phyloP scores from a whole-genome alignment of 805 yeast genomes.

The Lipomyces kockii region DNA sequence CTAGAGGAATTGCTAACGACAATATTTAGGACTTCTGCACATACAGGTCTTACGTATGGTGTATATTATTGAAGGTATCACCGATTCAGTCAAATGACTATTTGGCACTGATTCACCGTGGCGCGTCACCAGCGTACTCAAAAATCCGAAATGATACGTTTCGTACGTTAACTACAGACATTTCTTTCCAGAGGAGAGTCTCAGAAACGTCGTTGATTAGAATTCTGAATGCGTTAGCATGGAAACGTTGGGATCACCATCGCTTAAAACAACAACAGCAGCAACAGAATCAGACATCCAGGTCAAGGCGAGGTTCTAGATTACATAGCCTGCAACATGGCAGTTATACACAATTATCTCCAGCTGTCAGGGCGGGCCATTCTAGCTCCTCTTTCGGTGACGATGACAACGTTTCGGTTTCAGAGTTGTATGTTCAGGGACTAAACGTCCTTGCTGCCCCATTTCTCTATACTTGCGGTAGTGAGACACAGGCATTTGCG shows the following conservation, averaged over 20 bases:
- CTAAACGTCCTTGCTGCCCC: slow-evolving; percentile 89
- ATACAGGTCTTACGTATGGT: slow-evolving; percentile 79
- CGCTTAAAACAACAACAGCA: slow-evolving; percentile 7
- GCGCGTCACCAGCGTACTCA: slow-evolving; percentile 62
- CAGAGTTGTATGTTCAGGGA: slow-evolving; percentile 77
- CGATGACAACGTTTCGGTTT: slow-evolving; percentile 18
- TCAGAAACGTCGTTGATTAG: slow-evolving; percentile 71
- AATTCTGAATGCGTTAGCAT: slow-evolving; percentile 72
- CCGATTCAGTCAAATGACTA: slow-evolving; percentile 63
- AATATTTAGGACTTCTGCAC: slow-evolving; percentile 55
- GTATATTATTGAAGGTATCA: slow-evolving; percentile 68
- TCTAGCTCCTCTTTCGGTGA: slow-evolving; percentile 40
- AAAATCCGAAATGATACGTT: slow-evolving; percentile 87
- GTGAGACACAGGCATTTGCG: slow-evolving; percentile 86
- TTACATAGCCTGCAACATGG: background rate
- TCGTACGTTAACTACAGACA: slow-evolving; percentile 79
- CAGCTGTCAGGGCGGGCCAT: background rate
- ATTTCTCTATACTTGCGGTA: slow-evolving; percentile 69
- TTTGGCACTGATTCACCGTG: slow-evolving; percentile 55
- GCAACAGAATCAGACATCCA: slow-evolving; percentile 28
- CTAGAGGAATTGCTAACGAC: background rate
- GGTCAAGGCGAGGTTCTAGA: slow-evolving; percentile 16
- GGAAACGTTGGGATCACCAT: slow-evolving; percentile 37
- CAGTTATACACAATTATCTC: background rate
- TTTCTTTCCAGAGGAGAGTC: slow-evolving; percentile 64